These are phyloP conservation scores for Colletotrichum tropicale DNA, from an alignment of 2,329 filamentous ascomycete genomes.

Conservation along the genomic window DNA sequence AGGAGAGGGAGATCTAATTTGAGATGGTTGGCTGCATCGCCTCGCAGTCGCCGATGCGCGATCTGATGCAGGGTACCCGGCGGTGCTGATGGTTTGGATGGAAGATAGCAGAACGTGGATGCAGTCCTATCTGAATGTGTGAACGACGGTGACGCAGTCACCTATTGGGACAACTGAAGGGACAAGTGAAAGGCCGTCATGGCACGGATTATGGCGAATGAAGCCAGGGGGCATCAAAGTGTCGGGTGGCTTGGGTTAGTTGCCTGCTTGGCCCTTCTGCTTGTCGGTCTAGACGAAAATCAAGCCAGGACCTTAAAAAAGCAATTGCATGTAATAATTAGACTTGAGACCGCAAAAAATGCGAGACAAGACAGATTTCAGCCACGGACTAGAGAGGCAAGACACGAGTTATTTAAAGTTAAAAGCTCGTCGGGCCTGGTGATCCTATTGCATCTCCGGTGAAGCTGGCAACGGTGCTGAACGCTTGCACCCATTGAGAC, in stretches of 20 bases:
- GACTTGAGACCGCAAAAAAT: background rate
- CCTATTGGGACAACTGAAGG: background rate
- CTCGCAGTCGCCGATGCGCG: background rate
- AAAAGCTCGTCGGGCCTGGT: background rate
- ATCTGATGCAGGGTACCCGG: background rate
- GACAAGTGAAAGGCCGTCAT: background rate
- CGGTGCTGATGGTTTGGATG: background rate
- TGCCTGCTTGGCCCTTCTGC: background rate
- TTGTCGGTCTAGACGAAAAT: background rate
- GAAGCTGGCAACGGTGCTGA: background rate
- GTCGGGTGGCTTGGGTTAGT: slow-evolving; percentile 1
- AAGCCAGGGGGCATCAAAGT: background rate
- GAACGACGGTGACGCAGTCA: background rate
- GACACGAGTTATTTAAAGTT: background rate
- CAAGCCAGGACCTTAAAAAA: background rate
- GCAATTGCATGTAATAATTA: background rate
- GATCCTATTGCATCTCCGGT: background rate
- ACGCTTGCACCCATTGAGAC: background rate
- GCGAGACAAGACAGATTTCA: background rate
- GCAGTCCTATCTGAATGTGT: background rate
- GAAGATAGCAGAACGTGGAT: background rate
- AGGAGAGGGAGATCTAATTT: background rate
- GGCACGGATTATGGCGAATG: background rate
- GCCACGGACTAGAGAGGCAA: background rate
- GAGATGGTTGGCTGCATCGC: background rate